Evolutionary conservation across 495 filamentous ascomycete genomes (phyloP), one percentile per base, ranked within the genome.

Genomic region (Penicillium parvum): DNA sequence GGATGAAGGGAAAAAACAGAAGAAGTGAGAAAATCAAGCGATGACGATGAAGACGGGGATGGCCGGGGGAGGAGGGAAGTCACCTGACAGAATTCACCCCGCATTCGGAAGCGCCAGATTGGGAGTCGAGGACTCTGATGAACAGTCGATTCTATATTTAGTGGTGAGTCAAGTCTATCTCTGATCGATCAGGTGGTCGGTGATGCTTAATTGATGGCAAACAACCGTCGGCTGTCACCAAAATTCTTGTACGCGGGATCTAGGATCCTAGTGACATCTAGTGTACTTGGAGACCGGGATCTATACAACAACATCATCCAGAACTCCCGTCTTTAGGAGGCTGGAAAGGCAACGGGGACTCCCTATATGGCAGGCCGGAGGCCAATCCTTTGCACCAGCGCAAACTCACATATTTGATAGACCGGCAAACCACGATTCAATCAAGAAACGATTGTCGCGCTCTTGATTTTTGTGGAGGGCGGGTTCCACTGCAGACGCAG

Each of bases 81-180:
- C 51, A 54, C 46, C 51, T 54, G 51, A 54, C 42, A 37, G 15
- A 5, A 23, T 20, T 37, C 37, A 38, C 46, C 46, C 51, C 46
- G 51, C 46, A 43, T 53, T 43, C 45, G 50, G 50, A 46, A 38
- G 15, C 30, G 30, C 34, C 37, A 27, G 25, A 28, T 37, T 23
- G n/a, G 36, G 29, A 18, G 8, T 15, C 16, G 34, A 7, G 26
- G 15, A 30, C 25, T 14, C 19, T 15, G 6, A 3, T 11, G 2
- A n/a, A 0, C 7, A n/a, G 2, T 32, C 18, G 18, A 28, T 33
- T 16, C 33, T 37, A 40, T 25, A 44, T 37, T 30, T 45, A 40
- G 37, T 23, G 22, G 25, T 33, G 15, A 22, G 5, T 43, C 21
- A n/a, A n/a, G n/a, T n/a, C n/a, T n/a, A n/a, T n/a, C n/a, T n/a